Conservation (phyloP, 2,329 filamentous ascomycete genomes). For the Exophiala mesophila region DNA sequence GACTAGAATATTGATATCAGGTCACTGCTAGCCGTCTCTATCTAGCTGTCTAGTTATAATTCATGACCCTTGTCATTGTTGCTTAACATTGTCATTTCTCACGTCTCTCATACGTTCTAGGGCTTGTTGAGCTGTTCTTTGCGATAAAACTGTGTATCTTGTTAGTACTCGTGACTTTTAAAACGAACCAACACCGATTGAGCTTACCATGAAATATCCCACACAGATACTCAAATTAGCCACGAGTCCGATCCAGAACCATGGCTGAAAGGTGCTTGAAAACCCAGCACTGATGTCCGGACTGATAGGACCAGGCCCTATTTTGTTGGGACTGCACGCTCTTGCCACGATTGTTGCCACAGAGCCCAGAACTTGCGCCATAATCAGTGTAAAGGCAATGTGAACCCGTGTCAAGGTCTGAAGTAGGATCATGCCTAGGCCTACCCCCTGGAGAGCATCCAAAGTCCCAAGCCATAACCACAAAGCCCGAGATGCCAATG, state of each 20-base stretch:
- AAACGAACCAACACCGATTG: neutral
- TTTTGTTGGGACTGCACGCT: conserved; percentile 55
- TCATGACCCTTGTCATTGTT: too few relatives aligned
- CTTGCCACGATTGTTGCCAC: conserved; percentile 58
- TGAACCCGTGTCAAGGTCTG: conserved; percentile 62
- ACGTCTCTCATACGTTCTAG: too few relatives aligned
- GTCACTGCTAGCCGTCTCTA: too few relatives aligned
- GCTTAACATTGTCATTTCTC: too few relatives aligned
- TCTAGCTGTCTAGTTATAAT: too few relatives aligned
- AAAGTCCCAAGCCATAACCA: conserved; percentile 66
- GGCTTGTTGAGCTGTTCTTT: conserved; percentile 44
- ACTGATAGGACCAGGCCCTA: conserved; percentile 59
- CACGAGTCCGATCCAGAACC: conserved; percentile 58
- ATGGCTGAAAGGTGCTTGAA: conserved; percentile 44
- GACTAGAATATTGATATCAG: too few relatives aligned
- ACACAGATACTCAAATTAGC: conserved; percentile 56
- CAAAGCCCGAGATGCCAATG: conserved; percentile 52
- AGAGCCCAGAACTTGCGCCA: conserved; percentile 58
- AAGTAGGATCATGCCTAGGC: conserved; percentile 63
- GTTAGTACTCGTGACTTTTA: neutral
- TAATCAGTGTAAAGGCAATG: conserved; percentile 57
- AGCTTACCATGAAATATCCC: conserved; percentile 48
- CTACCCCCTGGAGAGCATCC: conserved; percentile 61
- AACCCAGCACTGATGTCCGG: conserved; percentile 54
- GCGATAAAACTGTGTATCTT: conserved; percentile 39